Evolutionary conservation across 331 rosid species (phyloP).

Genomic region (Acacia pycnantha): DNA sequence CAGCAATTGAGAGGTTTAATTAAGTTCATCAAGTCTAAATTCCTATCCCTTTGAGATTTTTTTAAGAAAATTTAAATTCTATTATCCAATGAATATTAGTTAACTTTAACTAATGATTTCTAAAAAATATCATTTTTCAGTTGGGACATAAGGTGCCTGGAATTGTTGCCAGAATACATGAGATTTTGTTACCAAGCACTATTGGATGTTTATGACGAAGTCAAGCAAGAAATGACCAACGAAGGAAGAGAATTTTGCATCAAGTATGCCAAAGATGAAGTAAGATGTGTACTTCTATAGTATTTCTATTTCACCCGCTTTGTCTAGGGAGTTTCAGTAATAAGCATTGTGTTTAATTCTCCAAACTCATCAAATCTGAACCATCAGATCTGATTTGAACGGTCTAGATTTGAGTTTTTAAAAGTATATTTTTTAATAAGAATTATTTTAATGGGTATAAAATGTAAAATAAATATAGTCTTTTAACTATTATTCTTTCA

Average conservation of each 20-base stretch:
- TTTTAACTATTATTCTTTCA: too few species aligned
- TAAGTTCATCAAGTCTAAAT: background rate
- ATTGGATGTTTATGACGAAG: constrained; percentile 5
- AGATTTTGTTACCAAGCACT: constrained; percentile 24
- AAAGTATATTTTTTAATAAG: too few species aligned
- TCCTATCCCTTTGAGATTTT: background rate
- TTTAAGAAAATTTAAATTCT: background rate
- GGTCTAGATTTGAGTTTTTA: accelerated
- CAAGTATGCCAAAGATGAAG: constrained; percentile 16
- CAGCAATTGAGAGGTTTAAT: constrained; percentile 31
- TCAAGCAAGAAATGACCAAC: background rate
- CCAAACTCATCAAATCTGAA: too few species aligned
- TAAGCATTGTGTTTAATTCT: too few species aligned
- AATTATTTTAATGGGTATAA: too few species aligned
- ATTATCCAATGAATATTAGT: too few species aligned
- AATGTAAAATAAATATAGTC: too few species aligned
- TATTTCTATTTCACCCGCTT: too few species aligned
- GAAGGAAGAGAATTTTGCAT: constrained; percentile 24
- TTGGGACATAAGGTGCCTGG: background rate
- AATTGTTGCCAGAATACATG: constrained; percentile 32
- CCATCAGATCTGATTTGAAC: accelerated
- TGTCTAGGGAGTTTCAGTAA: too few species aligned
- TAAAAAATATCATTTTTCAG: background rate
- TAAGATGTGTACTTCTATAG: background rate
- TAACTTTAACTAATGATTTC: background rate